Percentiles rank a stretch among this genome's conserved stretches.
phyloP scores from a whole-genome alignment of 495 filamentous ascomycete genomes.

The Aspergillus biplanus region DNA sequence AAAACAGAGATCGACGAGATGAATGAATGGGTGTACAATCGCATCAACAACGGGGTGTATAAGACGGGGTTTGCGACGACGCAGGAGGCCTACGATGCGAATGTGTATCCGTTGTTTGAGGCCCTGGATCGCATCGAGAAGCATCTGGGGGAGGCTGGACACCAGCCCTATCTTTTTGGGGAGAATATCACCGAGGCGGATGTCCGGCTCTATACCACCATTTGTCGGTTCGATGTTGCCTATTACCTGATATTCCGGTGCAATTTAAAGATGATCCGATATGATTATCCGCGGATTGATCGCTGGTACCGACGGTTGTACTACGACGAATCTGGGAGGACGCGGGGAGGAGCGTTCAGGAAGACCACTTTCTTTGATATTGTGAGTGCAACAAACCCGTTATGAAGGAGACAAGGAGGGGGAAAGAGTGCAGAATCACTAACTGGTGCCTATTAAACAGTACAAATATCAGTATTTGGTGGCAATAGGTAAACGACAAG shows the following conservation, averaged over 20 bases:
- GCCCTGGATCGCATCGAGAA: slow-evolving; percentile 65
- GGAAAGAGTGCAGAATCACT: not conserved
- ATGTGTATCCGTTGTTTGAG: slow-evolving; percentile 63
- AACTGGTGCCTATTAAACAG: slow-evolving; percentile 5
- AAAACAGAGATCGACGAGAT: slow-evolving; percentile 60
- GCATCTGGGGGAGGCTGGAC: slow-evolving; percentile 51
- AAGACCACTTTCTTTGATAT: slow-evolving; percentile 68
- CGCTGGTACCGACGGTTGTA: slow-evolving; percentile 72
- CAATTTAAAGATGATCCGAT: slow-evolving; percentile 70
- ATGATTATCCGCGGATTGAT: slow-evolving; percentile 70
- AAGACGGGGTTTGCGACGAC: slow-evolving; percentile 69
- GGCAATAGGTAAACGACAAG: slow-evolving; percentile 18
- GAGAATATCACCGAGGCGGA: slow-evolving; percentile 69
- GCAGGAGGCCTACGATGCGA: slow-evolving; percentile 65
- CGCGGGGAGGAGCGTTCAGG: slow-evolving; percentile 60
- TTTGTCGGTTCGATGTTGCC: slow-evolving; percentile 68
- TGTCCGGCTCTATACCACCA: slow-evolving; percentile 65
- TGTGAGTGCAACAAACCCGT: slow-evolving; percentile 38
- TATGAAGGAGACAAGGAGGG: too few species aligned
- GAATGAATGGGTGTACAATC: slow-evolving; percentile 67
- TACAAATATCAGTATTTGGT: slow-evolving; percentile 27
- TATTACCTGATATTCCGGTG: slow-evolving; percentile 74
- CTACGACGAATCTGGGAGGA: slow-evolving; percentile 61
- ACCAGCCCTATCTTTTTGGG: slow-evolving; percentile 67
- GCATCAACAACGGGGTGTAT: slow-evolving; percentile 73